Percentiles rank a stretch among this genome's conserved stretches.
phyloP scores from a whole-genome alignment of 2,329 filamentous ascomycete species.

The Tothia fuscella region DNA sequence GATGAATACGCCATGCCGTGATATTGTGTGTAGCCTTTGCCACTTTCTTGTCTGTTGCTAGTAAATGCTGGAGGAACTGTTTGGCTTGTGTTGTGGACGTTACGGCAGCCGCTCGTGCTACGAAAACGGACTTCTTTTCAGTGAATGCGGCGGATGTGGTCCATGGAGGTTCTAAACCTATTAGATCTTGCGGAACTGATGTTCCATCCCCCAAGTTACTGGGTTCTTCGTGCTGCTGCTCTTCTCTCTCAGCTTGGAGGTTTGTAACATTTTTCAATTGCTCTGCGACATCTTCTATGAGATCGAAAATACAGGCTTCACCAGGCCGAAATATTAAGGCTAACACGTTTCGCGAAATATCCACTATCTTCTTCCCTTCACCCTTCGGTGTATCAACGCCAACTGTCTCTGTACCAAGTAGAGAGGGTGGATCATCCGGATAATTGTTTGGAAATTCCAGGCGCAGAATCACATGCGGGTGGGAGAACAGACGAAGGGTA shows the following conservation, averaged over 20 bases:
- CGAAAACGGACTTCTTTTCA: constrained; percentile 79
- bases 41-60: constrained; percentile 72
- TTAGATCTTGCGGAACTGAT: constrained; percentile 14
- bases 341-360: constrained; percentile 55
- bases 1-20: constrained; percentile 77
- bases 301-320: constrained; percentile 76
- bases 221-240: constrained; percentile 10
- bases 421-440: constrained; percentile 57
- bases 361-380: constrained; percentile 59
- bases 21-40: constrained; percentile 92
- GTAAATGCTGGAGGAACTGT: constrained; percentile 58
- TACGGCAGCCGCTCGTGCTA: constrained; percentile 65
- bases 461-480: constrained; percentile 40
- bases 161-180: constrained; percentile 50
- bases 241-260: constrained; percentile 19
- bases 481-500: constrained; percentile 52
- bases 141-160: constrained; percentile 57
- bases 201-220: constrained; percentile 17
- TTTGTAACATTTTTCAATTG: constrained; percentile 39
- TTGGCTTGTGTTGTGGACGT: constrained; percentile 59
- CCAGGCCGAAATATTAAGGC: constrained; percentile 58
- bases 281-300: constrained; percentile 56
- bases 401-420: constrained; percentile 69
- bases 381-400: constrained; percentile 57
- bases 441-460: constrained; percentile 63